phyloP scores from a whole-genome alignment of 2,329 filamentous ascomycete species.

The Alternaria triticimaculans region DNA sequence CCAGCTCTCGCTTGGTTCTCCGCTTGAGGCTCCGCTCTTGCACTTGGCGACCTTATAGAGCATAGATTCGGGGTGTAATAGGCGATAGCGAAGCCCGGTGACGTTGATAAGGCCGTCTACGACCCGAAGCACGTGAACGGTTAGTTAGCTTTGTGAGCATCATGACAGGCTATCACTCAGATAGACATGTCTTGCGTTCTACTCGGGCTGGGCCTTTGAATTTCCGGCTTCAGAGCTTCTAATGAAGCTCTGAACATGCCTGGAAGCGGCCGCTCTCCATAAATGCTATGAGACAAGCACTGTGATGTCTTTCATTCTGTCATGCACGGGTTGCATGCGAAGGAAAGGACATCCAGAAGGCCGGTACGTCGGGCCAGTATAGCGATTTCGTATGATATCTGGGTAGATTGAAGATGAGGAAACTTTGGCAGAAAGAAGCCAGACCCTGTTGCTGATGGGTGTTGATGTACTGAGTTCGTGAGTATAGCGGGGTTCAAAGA shows the following conservation, averaged over 20 bases:
- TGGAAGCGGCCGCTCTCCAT: not conserved
- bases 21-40: conserved; percentile 13
- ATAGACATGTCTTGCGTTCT: not conserved
- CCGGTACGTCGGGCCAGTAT: not conserved
- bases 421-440: not conserved
- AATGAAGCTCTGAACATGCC: not conserved
- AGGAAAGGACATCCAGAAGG: not conserved
- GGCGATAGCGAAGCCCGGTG: not conserved
- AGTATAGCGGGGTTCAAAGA: not conserved
- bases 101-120: not conserved
- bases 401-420: not conserved
- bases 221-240: not conserved
- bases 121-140: not conserved
- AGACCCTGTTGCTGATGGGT: not conserved
- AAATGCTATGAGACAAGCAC: not conserved
- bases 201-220: not conserved
- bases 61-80: conserved; percentile 10
- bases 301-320: not conserved
- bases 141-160: not conserved
- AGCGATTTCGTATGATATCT: not conserved
- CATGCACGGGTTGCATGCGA: not conserved
- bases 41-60: conserved; percentile 6
- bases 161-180: not conserved
- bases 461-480: not conserved
- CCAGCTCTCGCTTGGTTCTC: not conserved